Base-by-base conservation (phyloP, 2,329 filamentous ascomycete species). In the Trichoderma harzianum region DNA sequence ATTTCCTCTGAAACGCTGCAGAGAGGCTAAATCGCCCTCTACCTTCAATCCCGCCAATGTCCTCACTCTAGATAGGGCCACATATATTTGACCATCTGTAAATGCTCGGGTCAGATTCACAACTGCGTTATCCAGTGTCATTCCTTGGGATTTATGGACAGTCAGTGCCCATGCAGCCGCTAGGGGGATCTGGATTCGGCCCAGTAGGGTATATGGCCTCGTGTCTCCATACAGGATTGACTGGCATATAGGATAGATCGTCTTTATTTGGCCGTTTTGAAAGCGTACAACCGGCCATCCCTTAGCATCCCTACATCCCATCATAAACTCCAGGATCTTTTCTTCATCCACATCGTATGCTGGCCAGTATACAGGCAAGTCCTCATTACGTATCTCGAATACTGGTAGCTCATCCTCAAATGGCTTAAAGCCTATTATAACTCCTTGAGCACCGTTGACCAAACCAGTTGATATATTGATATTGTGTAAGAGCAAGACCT, bases 71-170 rank as follows among this genome's bases (percentile, higher is more conserved):
- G 77, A 78, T 2, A 78, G 18, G 3, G 77, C 77, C 3, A 91
- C 90, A 71, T 92, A 91, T 0, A 86, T 85, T 78, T 91, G 89
- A 0, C 88, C 88, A 32, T 84, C 81, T 71, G 87, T 86, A 74
- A 90, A 91, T 0, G 83, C 83, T 6, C 78, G 77, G 0, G 78
- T 76, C 6, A 91, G 76, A 75, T 91, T 80, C 1, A 91, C 87
- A 2, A 86, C 82, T 2, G 89, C 88, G 5, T 84, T 83, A 24
- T 90, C 85, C 5, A 92, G 80, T 1, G 89, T 90, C 83, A 91
- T 87, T 3, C 89, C 88, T 79, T 91, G 88, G 5, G 84, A 84
- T 77, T 90, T 91, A 77, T 92, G 90, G 2, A 90, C 86, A 0
- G 86, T 91, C 75, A 91, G 85, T 0, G 90, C 90, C 87, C 89